Percentiles rank a stretch among this genome's conserved stretches.
Conservation (phyloP, 805 yeast genomes). For the Saccharomycopsis synnaedendra region DNA sequence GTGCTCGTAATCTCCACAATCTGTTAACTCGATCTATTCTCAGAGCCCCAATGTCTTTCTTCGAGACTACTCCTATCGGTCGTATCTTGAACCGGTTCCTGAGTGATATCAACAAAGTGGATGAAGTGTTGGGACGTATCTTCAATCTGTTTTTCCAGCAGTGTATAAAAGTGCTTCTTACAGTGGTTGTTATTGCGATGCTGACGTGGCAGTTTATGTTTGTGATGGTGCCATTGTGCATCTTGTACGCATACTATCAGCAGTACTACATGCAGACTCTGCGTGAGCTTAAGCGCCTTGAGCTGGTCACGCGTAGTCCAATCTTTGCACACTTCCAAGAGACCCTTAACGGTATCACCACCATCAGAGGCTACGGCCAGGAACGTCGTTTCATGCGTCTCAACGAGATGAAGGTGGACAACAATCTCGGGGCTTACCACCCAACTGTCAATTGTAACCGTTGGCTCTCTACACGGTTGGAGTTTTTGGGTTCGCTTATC, state of each 20-base stretch:
- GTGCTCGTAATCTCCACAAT: constrained; percentile 67
- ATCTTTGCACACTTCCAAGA: constrained; percentile 80
- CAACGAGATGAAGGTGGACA: constrained; percentile 65
- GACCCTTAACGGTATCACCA: constrained; percentile 61
- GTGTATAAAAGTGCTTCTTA: constrained; percentile 53
- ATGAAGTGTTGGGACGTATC: constrained; percentile 63
- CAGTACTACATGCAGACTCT: constrained; percentile 67
- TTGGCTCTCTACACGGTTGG: constrained; percentile 94
- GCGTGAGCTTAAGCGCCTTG: constrained; percentile 73
- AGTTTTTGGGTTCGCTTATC: constrained; percentile 80
- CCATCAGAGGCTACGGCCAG: constrained; percentile 67
- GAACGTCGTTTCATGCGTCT: constrained; percentile 48
- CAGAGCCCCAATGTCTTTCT: constrained; percentile 90
- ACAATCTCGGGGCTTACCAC: constrained; percentile 84
- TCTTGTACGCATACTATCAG: constrained; percentile 61
- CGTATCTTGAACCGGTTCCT: constrained; percentile 86
- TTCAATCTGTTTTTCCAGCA: constrained; percentile 59
- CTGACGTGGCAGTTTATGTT: constrained; percentile 83
- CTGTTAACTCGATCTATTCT: constrained; percentile 64
- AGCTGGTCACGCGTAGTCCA: constrained; percentile 70
- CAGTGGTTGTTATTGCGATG: constrained; percentile 66
- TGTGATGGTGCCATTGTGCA: constrained; percentile 56
- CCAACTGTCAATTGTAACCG: constrained; percentile 90
- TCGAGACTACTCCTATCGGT: constrained; percentile 93
- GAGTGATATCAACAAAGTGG: constrained; percentile 81